Base-by-base conservation (phyloP, 139 green algal genomes). In the Chlorella vulgaris region DNA sequence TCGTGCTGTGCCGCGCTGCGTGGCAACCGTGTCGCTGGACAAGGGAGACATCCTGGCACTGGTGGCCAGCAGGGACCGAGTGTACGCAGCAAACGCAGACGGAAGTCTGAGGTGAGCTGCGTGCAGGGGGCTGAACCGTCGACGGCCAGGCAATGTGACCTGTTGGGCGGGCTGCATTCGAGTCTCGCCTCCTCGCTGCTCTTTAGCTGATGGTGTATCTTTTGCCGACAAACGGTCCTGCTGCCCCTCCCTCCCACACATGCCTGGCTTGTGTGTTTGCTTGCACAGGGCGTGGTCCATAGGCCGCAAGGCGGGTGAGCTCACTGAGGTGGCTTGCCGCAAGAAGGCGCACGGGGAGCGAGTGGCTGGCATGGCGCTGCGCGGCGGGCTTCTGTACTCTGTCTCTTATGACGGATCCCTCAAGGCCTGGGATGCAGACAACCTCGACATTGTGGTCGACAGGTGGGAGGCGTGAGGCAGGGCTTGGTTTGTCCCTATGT, bases 41-140 rank as follows among this genome's bases (percentile, higher is more conserved):
- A 92, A 81, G 26, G 92, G 92, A 4, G 92, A 96, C 86, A 96
- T 96, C 81, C 82, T 93, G 53, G 82, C 76, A 7, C 83, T 95
- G 2, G 86, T 82, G 26, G 86, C 87, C 2, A 53, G 42, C n/a
- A 80, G 81, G 39, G 75, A 81, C 42, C 61, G 35, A 26, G 82
- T 96, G 18, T 96, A 89, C 80, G 88, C 89, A 1, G 86, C 81
- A 28, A 88, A 83, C 6, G 85, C 90, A 1, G 91, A 95, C 68
- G 92, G 92, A 51, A 83, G 78, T 6, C 78, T 96, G 6, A 69
- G 89, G 70, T 86, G 66, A 7, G 80, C 15, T 10, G n/a, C n/a
- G n/a, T n/a, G n/a, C n/a, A n/a, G n/a, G n/a, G n/a, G n/a, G n/a
- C n/a, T n/a, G n/a, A n/a, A n/a, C n/a, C n/a, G n/a, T n/a, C n/a